These are phyloP conservation scores for Didymella pomorum DNA, from an alignment of 2,329 filamentous ascomycete species.

Conservation along the genomic window DNA sequence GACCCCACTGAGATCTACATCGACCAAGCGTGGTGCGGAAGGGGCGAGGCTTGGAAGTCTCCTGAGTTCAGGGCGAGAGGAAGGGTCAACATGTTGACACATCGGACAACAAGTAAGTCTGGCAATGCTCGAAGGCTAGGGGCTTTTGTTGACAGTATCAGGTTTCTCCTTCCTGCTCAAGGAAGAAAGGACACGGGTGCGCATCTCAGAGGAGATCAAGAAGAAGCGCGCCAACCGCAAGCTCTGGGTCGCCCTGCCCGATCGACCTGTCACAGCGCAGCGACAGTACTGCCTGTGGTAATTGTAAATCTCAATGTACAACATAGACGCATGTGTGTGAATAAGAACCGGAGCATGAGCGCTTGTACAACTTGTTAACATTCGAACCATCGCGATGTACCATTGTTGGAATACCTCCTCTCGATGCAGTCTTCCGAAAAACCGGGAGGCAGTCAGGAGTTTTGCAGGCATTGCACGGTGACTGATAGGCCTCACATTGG, in stretches of 20 bases:
- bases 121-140: background rate
- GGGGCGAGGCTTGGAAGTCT: constrained; percentile 61
- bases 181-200: constrained; percentile 88
- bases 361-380: background rate
- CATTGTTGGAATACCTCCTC: no score
- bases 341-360: constrained; percentile 1
- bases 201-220: constrained; percentile 78
- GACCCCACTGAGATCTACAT: constrained; percentile 89
- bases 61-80: constrained; percentile 80
- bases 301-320: constrained; percentile 14
- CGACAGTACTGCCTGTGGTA: constrained; percentile 94
- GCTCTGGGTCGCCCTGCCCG: constrained; percentile 87
- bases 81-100: constrained; percentile 70
- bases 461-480: no score
- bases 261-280: constrained; percentile 83
- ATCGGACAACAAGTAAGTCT: constrained; percentile 78
- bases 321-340: constrained; percentile 15
- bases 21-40: constrained; percentile 90
- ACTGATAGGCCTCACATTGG: no score
- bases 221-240: constrained; percentile 77
- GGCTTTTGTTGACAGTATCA: constrained; percentile 46
- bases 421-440: background rate
- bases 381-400: background rate
- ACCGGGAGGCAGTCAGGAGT: no score
- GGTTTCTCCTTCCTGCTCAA: constrained; percentile 84